Conservation (phyloP, 2,329 filamentous ascomycete genomes). For the Colletotrichum gloeosporioides region DNA sequence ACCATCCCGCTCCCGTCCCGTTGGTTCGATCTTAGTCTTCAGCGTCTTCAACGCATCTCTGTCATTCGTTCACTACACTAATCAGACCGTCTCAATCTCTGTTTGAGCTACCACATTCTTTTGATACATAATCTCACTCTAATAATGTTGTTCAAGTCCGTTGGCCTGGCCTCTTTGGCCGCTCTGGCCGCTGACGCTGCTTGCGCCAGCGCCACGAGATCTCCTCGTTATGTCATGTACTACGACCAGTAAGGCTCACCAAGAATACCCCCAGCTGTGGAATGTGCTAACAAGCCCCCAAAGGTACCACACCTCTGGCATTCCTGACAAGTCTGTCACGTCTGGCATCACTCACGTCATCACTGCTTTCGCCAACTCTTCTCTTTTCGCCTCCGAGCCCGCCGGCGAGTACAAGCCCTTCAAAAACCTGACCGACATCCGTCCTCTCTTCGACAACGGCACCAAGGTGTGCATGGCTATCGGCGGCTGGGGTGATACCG, state of each 20-base stretch:
- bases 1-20: background rate
- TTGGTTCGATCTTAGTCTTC: background rate
- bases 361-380: slow-evolving; percentile 58
- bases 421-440: slow-evolving; percentile 54
- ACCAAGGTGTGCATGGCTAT: slow-evolving; percentile 69
- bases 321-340: slow-evolving; percentile 42
- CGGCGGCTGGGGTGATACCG: slow-evolving; percentile 69
- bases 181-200: background rate
- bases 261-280: background rate
- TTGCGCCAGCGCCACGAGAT: slow-evolving; percentile 2
- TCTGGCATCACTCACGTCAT: slow-evolving; percentile 58
- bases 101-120: background rate
- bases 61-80: background rate
- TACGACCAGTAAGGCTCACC: slow-evolving; percentile 46
- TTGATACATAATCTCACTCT: background rate
- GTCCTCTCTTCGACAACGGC: slow-evolving; percentile 54
- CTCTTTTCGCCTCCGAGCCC: slow-evolving; percentile 48
- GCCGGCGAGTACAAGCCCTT: slow-evolving; percentile 55
- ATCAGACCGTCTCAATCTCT: background rate
- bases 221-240: slow-evolving; percentile 45
- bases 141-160: slow-evolving; percentile 2
- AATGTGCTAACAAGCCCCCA: background rate
- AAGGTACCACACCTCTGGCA: slow-evolving; percentile 44
- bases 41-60: background rate
- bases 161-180: slow-evolving; percentile 2